phyloP scores from a whole-genome alignment of 176 grass and related monocot species.

The Ampelocalamus luodianensis region DNA sequence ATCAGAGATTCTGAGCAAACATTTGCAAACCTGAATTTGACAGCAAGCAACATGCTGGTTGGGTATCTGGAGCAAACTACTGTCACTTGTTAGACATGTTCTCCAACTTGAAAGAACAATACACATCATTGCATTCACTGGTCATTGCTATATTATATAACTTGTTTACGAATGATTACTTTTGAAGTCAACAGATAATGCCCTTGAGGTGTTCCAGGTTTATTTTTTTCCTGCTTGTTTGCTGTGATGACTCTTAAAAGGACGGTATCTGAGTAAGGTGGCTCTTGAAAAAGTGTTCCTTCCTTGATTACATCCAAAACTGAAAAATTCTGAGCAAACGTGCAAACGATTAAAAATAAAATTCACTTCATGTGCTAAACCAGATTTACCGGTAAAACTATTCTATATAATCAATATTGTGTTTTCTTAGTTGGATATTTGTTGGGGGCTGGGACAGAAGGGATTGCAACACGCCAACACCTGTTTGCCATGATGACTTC shows the following conservation, averaged over 20 bases:
- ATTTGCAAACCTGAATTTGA: background rate
- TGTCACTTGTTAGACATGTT: background rate
- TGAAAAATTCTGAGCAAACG: slow-evolving; percentile 16
- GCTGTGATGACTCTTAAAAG: slow-evolving; percentile 17
- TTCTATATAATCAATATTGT: background rate
- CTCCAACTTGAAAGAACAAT: background rate
- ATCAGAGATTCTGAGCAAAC: slow-evolving; percentile 28
- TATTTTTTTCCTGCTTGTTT: background rate
- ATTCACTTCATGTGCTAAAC: background rate
- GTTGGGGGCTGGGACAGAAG: background rate
- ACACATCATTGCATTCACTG: background rate
- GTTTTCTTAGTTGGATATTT: background rate
- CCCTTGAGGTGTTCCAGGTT: background rate
- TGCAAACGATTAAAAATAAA: background rate
- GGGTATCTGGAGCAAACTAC: background rate
- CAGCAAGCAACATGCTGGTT: background rate
- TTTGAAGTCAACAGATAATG: background rate
- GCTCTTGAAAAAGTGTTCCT: background rate
- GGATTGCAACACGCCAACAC: background rate
- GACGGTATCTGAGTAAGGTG: slow-evolving; percentile 30
- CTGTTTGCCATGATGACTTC: slow-evolving; percentile 33
- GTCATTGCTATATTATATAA: background rate
- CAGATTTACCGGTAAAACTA: background rate
- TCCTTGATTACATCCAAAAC: slow-evolving; percentile 27
- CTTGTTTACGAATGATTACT: background rate